A percentile compares a stretch with the other conserved stretches of the same genome.
phyloP scores from a whole-genome alignment of 78 protist species.

The Blattamonas nauphoetae region DNA sequence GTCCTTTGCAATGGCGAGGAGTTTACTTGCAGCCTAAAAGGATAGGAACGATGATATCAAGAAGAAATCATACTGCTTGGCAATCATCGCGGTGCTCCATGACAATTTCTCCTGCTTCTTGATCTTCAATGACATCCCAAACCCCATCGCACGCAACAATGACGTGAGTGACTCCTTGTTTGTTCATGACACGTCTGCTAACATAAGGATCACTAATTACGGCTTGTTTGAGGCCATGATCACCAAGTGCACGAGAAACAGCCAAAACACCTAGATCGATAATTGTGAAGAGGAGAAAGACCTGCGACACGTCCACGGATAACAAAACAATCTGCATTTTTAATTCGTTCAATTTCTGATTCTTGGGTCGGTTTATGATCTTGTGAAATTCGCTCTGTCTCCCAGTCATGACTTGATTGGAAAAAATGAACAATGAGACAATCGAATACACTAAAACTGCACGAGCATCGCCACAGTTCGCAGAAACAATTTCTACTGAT shows the following conservation, averaged over 20 bases:
- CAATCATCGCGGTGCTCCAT: too few species aligned
- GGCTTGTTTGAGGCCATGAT: slow-evolving; percentile 27
- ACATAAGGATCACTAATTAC: neutral
- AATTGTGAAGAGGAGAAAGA: neutral
- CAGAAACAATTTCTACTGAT: neutral
- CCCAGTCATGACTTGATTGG: neutral
- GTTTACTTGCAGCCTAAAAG: too few species aligned
- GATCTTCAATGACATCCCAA: neutral
- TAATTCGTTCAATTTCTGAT: slow-evolving; percentile 1
- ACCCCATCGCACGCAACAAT: slow-evolving; percentile 10
- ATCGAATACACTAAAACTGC: neutral
- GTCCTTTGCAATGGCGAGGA: too few species aligned
- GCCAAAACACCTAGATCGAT: slow-evolving; percentile 18
- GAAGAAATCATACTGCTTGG: too few species aligned
- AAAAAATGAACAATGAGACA: neutral
- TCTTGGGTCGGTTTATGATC: neutral
- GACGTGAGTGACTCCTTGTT: neutral
- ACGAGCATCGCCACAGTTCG: slow-evolving; percentile 28
- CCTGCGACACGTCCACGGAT: neutral
- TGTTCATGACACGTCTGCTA: neutral
- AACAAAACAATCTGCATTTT: neutral
- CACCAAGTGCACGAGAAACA: slow-evolving; percentile 26
- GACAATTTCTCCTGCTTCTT: neutral
- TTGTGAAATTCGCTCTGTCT: neutral
- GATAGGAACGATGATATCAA: too few species aligned